These are phyloP conservation scores for Mytilinidion resinicola DNA, from an alignment of 495 filamentous ascomycete species.

Conservation along the genomic window DNA sequence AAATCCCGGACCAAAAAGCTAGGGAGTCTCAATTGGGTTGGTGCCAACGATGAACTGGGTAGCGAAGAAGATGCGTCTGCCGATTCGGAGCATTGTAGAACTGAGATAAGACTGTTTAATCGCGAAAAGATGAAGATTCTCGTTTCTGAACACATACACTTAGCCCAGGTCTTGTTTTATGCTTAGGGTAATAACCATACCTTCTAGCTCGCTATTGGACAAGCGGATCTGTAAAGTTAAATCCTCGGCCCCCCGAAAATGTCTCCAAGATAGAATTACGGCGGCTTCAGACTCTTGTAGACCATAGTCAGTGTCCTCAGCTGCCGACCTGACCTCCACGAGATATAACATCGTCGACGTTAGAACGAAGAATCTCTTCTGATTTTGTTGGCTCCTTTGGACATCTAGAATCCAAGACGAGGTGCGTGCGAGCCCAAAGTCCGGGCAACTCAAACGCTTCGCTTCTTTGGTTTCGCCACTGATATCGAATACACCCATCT, in stretches of 20 bases:
- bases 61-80: not conserved
- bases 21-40: conserved; percentile 7
- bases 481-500: conserved; percentile 28
- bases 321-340: conserved; percentile 14
- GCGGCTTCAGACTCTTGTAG: conserved; percentile 23
- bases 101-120: conserved; percentile 26
- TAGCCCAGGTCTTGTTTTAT: not conserved
- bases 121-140: conserved; percentile 26
- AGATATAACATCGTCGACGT: conserved; percentile 31
- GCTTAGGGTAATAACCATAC: not conserved
- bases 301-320: conserved; percentile 13
- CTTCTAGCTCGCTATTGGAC: conserved; percentile 1
- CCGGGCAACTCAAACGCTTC: conserved; percentile 11
- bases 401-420: conserved; percentile 35
- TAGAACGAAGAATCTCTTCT: conserved; percentile 29
- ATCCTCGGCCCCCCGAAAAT: conserved; percentile 40
- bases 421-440: conserved; percentile 11
- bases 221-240: conserved; percentile 15
- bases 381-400: conserved; percentile 19
- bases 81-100: conserved; percentile 20
- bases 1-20: not conserved
- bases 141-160: conserved; percentile 13
- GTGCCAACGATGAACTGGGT: conserved; percentile 12
- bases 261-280: conserved; percentile 39
- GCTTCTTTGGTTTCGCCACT: conserved; percentile 2